Percentiles rank a stretch among this genome's conserved stretches.
phyloP scores from a whole-genome alignment of 257 asterid species.

The Penstemon davidsonii region DNA sequence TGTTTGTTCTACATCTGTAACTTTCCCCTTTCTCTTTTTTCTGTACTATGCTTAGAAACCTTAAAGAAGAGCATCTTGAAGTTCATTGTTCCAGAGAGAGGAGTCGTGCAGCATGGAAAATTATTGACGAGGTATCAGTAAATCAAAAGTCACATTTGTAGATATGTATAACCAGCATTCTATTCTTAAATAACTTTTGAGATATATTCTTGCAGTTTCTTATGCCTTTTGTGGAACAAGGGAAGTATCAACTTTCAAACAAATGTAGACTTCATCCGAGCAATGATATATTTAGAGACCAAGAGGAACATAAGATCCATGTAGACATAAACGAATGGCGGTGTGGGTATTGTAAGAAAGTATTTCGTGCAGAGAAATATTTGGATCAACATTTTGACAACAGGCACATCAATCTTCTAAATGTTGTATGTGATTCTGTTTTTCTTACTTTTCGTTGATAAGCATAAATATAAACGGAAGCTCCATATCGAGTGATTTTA shows the following conservation, averaged over 20 bases:
- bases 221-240: constrained; percentile 69
- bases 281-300: constrained; percentile 85
- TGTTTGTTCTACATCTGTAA: background rate
- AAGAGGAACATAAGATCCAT: constrained; percentile 85
- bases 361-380: constrained; percentile 74
- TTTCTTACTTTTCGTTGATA: constrained; percentile 9
- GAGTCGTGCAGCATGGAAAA: constrained; percentile 85
- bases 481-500: background rate
- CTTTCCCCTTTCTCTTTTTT: background rate
- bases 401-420: constrained; percentile 82
- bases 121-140: constrained; percentile 66
- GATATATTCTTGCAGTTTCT: constrained; percentile 63
- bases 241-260: constrained; percentile 63
- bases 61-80: constrained; percentile 51
- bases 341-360: constrained; percentile 89
- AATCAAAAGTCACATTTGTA: background rate
- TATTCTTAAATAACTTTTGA: constrained; percentile 22
- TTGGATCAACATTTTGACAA: constrained; percentile 95
- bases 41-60: constrained; percentile 40
- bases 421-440: constrained; percentile 52
- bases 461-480: background rate
- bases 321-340: constrained; percentile 82
- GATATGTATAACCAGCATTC: constrained; percentile 13
- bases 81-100: constrained; percentile 96
- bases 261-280: constrained; percentile 75